Evolutionary conservation across 768 basidiomycete genomes (phyloP).

Genomic region (Galerina sulciceps): DNA sequence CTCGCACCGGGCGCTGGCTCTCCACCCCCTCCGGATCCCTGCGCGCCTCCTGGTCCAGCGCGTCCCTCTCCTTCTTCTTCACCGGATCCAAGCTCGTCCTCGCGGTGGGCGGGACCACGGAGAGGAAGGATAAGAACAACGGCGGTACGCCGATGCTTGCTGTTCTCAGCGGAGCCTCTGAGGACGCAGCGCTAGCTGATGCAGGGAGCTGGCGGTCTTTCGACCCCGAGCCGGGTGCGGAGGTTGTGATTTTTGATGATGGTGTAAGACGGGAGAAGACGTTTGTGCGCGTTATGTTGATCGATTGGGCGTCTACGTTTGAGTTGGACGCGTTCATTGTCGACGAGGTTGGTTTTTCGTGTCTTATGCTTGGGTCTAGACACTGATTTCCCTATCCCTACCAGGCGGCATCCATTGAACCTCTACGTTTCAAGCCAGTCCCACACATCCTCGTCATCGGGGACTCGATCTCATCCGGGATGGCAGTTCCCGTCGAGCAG

Average conservation of each 20-base stretch:
- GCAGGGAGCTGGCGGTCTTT: not conserved
- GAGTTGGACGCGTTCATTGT: constrained; percentile 4
- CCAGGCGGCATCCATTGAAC: constrained; percentile 2
- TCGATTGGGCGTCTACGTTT: constrained; percentile 15
- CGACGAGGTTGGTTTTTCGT: constrained; percentile 3
- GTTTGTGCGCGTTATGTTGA: constrained; percentile 6
- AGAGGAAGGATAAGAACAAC: constrained; percentile 16
- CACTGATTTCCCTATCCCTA: not conserved
- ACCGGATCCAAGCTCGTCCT: constrained; percentile 15
- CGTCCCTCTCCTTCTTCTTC: constrained; percentile 16
- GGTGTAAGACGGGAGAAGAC: not conserved
- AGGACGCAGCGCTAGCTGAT: not conserved
- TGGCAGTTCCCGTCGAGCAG: constrained; percentile 4
- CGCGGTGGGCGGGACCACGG: constrained; percentile 7
- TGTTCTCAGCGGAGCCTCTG: constrained; percentile 1
- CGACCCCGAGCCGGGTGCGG: constrained; percentile 1
- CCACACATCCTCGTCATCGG: constrained; percentile 7
- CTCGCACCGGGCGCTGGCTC: constrained; percentile 15
- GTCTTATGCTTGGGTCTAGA: not conserved
- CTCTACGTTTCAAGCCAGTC: not conserved
- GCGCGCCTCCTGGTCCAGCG: constrained; percentile 19
- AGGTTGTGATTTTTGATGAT: constrained; percentile 7
- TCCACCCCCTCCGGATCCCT: constrained; percentile 4
- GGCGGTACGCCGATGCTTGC: constrained; percentile 18
- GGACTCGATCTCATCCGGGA: constrained; percentile 10